Percentiles rank a stretch among this genome's conserved stretches.
Evolutionary conservation across 805 yeast species (phyloP).

Genomic region (Starmerella vaccinii): DNA sequence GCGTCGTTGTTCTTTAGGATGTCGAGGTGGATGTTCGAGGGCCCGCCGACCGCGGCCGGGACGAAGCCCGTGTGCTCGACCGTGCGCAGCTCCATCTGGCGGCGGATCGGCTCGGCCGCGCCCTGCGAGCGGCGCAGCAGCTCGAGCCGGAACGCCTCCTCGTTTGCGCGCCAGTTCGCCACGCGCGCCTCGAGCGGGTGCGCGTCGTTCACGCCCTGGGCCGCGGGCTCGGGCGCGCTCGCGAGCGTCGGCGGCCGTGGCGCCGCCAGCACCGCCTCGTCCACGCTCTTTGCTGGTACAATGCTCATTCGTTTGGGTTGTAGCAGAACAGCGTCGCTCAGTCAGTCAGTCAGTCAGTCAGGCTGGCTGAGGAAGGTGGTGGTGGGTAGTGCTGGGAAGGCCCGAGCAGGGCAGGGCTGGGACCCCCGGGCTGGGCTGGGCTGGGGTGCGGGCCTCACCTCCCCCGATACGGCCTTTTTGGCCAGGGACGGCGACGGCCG

Average conservation of each 20-base stretch:
- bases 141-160: slow-evolving; percentile 59
- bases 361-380: not conserved
- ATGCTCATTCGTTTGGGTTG: slow-evolving; percentile 3
- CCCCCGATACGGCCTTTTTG: too few species aligned
- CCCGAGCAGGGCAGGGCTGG: not conserved
- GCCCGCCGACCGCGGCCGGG: slow-evolving; percentile 53
- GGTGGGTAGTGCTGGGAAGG: too few species aligned
- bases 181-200: slow-evolving; percentile 81
- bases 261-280: slow-evolving; percentile 1
- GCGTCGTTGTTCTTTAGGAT: slow-evolving; percentile 70
- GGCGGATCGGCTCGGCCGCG: slow-evolving; percentile 82
- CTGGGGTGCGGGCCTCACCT: not conserved
- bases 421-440: not conserved
- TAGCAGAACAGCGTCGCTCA: too few species aligned
- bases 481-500: not conserved
- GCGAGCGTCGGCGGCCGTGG: not conserved
- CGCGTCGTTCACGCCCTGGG: slow-evolving; percentile 32
- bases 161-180: slow-evolving; percentile 68
- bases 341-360: not conserved
- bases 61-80: slow-evolving; percentile 59
- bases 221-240: slow-evolving; percentile 16
- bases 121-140: slow-evolving; percentile 77
- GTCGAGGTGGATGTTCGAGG: slow-evolving; percentile 57
- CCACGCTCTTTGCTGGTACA: not conserved
- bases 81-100: slow-evolving; percentile 78